These are phyloP conservation scores for Keithomyces neogunnii DNA, from an alignment of 2,329 filamentous ascomycete genomes.

Conservation along the genomic window DNA sequence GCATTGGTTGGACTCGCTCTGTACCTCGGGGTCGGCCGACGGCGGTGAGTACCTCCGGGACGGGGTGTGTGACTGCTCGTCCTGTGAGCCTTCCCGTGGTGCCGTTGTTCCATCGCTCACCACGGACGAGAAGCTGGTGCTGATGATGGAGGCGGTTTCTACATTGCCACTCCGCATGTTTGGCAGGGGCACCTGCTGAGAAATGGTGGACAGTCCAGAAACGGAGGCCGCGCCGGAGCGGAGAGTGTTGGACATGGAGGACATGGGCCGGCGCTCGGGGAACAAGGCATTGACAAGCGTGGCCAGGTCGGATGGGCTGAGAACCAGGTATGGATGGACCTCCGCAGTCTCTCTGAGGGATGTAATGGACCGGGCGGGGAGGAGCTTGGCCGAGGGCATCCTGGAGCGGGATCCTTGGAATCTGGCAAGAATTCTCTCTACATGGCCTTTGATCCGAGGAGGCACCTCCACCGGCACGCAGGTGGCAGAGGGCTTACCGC, in stretches of 20 bases:
- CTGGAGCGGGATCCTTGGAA: constrained; percentile 48
- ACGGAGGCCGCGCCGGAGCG: constrained; percentile 59
- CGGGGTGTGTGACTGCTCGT: constrained; percentile 41
- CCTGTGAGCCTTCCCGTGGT: constrained; percentile 54
- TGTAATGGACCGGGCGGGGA: constrained; percentile 64
- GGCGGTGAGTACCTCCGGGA: constrained; percentile 49
- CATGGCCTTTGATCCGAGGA: constrained; percentile 55
- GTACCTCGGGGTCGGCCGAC: constrained; percentile 33
- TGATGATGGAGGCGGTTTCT: constrained; percentile 63
- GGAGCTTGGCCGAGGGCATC: constrained; percentile 46
- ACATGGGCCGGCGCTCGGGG: constrained; percentile 61
- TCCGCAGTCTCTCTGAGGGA: constrained; percentile 68
- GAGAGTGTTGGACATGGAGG: constrained; percentile 51
- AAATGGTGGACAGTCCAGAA: constrained; percentile 60
- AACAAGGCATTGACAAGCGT: constrained; percentile 79
- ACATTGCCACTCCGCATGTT: constrained; percentile 31
- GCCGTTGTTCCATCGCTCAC: constrained; percentile 58
- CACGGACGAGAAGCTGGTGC: constrained; percentile 63
- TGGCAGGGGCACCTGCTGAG: constrained; percentile 53
- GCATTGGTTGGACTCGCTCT: constrained; percentile 37
- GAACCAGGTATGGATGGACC: constrained; percentile 70
- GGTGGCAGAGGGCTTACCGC: constrained; percentile 51
- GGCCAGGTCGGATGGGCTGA: constrained; percentile 71
- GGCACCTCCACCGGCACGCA: constrained; percentile 39
- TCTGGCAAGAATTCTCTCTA: constrained; percentile 61